phyloP scores from a whole-genome alignment of 75 land plant species.

The Ceratopteris richardii region DNA sequence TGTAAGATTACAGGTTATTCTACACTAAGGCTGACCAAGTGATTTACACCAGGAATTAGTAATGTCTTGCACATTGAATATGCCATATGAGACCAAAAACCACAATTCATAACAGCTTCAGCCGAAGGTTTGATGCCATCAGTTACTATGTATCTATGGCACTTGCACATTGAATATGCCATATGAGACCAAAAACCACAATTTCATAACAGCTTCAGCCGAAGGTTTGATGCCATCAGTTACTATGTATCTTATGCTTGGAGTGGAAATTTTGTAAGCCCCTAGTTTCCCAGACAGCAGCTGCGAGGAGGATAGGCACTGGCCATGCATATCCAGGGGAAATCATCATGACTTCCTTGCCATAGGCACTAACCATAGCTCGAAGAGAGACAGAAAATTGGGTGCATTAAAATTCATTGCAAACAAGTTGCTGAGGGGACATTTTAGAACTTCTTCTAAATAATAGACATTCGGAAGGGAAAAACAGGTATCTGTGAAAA shows the following conservation, averaged over 20 bases:
- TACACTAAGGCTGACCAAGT: too few species aligned
- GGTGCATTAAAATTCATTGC: neutral
- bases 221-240: constrained; percentile 30
- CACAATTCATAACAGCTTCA: too few species aligned
- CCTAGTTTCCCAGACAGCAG: constrained; percentile 7
- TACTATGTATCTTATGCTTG: constrained; percentile 8
- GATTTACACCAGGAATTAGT: too few species aligned
- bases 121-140: too few species aligned
- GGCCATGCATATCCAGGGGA: constrained; percentile 43
- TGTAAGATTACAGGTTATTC: too few species aligned
- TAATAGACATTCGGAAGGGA: neutral
- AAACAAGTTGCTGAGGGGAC: neutral
- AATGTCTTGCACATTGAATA: too few species aligned
- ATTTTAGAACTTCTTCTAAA: neutral
- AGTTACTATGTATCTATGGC: too few species aligned
- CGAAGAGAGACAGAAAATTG: constrained; percentile 25
- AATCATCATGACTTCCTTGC: constrained; percentile 12
- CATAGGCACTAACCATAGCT: constrained; percentile 30
- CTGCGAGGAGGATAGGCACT: constrained; percentile 27
- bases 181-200: too few species aligned
- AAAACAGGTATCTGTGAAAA: too few species aligned
- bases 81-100: too few species aligned
- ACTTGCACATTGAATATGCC: too few species aligned
- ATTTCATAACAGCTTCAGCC: constrained; percentile 31
- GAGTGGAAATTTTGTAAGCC: too few species aligned